Base-by-base conservation (phyloP, 805 yeast species). In the Ogataea henricii region DNA sequence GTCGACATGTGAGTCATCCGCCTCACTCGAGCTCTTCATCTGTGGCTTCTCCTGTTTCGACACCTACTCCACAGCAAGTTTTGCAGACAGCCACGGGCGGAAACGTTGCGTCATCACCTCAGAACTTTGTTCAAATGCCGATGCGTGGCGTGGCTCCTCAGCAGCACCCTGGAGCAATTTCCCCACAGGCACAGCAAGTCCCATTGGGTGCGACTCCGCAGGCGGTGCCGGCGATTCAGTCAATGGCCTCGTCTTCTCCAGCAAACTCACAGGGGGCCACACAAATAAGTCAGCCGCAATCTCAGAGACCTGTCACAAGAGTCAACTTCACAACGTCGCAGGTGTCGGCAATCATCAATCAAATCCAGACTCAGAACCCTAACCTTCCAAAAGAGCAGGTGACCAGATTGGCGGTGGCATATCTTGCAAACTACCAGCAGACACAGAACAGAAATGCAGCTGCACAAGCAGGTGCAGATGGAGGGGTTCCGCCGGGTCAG, bases 301-400 rank as follows among this genome's bases (percentile, higher is more conserved):
- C 40, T 13, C 50, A 50, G 23, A 43, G 55, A 7, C 37, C 43
- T 2, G 52, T 41, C 10, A 47, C 63, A 4, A 58, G 63, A 20
- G 56, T 67, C 32, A 56, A 54, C 26, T 77, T 81, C 62, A 77
- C 82, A 0, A 80, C 83, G 12, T 78, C 82, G 1, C 88, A 83
- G 55, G 85, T 83, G 3, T 76, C 86, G 8, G 83, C 86, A 1
- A 76, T 83, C 35, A 78, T 83, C 48, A 79, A 73, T 54, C 81
- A 83, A 38, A 83, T 83, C 45, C 87, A 83, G 59, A 67, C 76
- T n/a, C 82, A 82, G 56, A 78, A 83, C 60, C 89, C 89, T 1
- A 76, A 73, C 26, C 66, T 82, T 59, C 71, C 81, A 9, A 81
- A 81, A 51, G 84, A 79, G 47, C 85, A 83, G 56, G 87, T 83